Evolutionary conservation across 2,329 filamentous ascomycete species (phyloP), one percentile per base, ranked within the genome.

Genomic region (Eurotiales sp.): DNA sequence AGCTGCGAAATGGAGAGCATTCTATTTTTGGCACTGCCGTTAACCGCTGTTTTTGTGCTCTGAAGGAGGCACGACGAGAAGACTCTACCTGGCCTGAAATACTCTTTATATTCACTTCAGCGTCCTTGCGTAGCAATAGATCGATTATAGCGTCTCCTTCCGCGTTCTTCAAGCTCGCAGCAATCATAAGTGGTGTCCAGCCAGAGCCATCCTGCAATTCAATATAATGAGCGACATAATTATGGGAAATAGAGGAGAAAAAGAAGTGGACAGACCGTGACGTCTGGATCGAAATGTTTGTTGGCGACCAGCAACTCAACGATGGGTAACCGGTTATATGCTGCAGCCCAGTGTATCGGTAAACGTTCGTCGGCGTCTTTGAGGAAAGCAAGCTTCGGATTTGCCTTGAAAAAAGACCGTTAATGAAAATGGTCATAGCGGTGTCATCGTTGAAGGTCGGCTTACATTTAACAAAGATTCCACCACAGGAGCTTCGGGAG

Each of bases 301-400:
- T 78, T 76, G 51, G 87, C 79, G 2, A 87, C 79, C 3, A 97
- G 77, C 17, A 92, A 67, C 45, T 86, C 77, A 15, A 88, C 84
- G 53, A 96, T 90, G 21, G 85, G 80, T 6, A 86, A 72, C 59
- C 84, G 85, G 66, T 93, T 95, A 69, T 88, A 87, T 19, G 91
- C 93, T 2, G 84, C 83, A 0, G 93, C 92, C 93, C 93, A 99
- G 76, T 99, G 93, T 52, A 97, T 84, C 2, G 93, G 86, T 32
- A 96, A 81, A 40, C 93, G 88, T 14, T 90, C 89, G 68, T 99
- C 93, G 44, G 88, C 86, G 63, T 99, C 93, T 63, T 75, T 77
- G 62, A 84, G 83, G 52, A 74, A 77, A 22, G 88, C 85, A 34
- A 95, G 81, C 62, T 88, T 91, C 2, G 88, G 85, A 64, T 95